Evolutionary conservation across 129 eudicot genomes (phyloP).

Genomic region (Daucus carota): DH1_v3.0 NC_030381.2:34335501-34336000

Average conservation of each 20-base stretch:
- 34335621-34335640: neutral
- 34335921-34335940: neutral
- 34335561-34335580: conserved; percentile 40
- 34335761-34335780: too few relatives aligned
- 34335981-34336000: neutral
- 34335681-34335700: neutral
- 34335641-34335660: neutral
- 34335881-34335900: neutral
- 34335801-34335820: too few relatives aligned
- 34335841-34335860: too few relatives aligned
- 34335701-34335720: neutral
- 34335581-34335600: conserved; percentile 24
- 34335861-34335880: neutral
- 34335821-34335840: neutral
- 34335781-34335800: too few relatives aligned
- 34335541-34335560: conserved; percentile 37
- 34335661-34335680: too few relatives aligned
- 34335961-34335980: neutral
- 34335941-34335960: neutral
- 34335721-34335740: too few relatives aligned
- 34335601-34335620: too few relatives aligned
- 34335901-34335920: neutral
- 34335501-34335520: conserved; percentile 56
- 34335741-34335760: too few relatives aligned
- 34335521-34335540: conserved; percentile 45